Conservation (phyloP, 2,329 filamentous ascomycete genomes). For the Pyrenochaeta sp. region DNA sequence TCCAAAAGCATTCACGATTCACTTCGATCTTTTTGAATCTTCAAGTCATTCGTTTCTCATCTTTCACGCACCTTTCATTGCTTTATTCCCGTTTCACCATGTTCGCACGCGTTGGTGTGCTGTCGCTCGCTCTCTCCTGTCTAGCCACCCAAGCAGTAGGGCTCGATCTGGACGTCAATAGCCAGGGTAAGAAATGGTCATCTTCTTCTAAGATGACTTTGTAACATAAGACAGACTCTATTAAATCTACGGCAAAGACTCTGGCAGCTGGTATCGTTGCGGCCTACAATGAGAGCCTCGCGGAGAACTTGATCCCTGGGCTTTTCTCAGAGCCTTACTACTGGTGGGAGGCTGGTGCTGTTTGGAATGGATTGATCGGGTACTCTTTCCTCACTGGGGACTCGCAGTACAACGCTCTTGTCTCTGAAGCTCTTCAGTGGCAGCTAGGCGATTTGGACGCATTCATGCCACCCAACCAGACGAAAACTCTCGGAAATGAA, state of each 20-base stretch:
- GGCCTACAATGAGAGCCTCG: slow-evolving; percentile 23
- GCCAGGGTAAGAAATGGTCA: slow-evolving; percentile 17
- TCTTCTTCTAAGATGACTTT: no score
- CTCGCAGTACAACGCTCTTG: slow-evolving; percentile 46
- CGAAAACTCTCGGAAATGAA: slow-evolving; percentile 66
- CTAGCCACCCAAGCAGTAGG: slow-evolving; percentile 12
- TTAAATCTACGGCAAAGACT: slow-evolving; percentile 28
- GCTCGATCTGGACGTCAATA: slow-evolving; percentile 31
- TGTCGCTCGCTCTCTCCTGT: slow-evolving; percentile 27
- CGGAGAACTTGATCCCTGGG: slow-evolving; percentile 15
- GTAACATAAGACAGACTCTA: slow-evolving; percentile 37
- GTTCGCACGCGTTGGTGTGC: slow-evolving; percentile 17
- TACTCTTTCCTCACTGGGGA: slow-evolving; percentile 56
- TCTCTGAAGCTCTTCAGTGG: slow-evolving; percentile 49
- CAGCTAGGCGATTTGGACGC: slow-evolving; percentile 46
- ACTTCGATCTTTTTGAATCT: not conserved
- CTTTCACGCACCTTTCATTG: not conserved
- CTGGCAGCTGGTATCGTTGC: slow-evolving; percentile 30
- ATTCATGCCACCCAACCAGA: slow-evolving; percentile 50
- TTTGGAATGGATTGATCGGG: slow-evolving; percentile 37
- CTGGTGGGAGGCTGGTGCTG: slow-evolving; percentile 31
- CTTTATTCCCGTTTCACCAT: slow-evolving; percentile 18
- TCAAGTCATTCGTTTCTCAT: not conserved
- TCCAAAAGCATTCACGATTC: no score
- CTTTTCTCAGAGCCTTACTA: slow-evolving; percentile 29